Evolutionary conservation across 345 rosid species (phyloP).

Genomic region (Acer saccharum): DNA sequence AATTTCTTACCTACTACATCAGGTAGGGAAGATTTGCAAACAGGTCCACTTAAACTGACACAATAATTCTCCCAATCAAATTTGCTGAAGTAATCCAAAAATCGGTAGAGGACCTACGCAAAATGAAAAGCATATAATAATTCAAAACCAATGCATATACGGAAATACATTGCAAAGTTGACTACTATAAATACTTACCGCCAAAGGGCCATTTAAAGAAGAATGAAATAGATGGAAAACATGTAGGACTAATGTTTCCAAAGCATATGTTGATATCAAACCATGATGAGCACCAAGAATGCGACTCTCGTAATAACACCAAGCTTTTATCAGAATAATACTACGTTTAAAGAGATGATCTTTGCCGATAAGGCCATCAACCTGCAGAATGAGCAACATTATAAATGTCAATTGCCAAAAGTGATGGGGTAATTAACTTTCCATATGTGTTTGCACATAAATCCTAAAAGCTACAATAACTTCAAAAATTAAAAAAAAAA

Average conservation of each 20-base stretch:
- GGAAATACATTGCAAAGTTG: neutral
- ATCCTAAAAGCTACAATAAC: neutral
- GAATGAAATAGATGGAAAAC: constrained; percentile 44
- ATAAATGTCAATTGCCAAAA: neutral
- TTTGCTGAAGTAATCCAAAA: constrained; percentile 41
- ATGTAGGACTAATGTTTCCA: constrained; percentile 42
- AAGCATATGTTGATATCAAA: constrained; percentile 48
- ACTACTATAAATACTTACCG: constrained; percentile 27
- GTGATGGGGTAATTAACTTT: neutral
- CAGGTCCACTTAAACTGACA: constrained; percentile 37
- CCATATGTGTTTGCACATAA: neutral
- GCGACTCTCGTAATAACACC: constrained; percentile 54
- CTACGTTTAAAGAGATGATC: constrained; percentile 42
- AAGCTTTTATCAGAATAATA: constrained; percentile 41
- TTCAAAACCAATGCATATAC: constrained; percentile 1
- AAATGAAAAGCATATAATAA: constrained; percentile 7
- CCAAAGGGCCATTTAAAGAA: constrained; percentile 37
- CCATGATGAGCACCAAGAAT: constrained; percentile 50
- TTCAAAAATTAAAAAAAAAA: neutral
- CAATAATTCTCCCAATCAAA: constrained; percentile 47
- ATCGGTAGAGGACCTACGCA: constrained; percentile 29
- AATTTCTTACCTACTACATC: constrained; percentile 34
- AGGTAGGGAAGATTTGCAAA: constrained; percentile 32
- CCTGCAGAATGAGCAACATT: constrained; percentile 30
- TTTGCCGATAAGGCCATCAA: constrained; percentile 34